Evolutionary conservation across 805 yeast genomes (phyloP).

Genomic region (Wickerhamomyces bisporus): DNA sequence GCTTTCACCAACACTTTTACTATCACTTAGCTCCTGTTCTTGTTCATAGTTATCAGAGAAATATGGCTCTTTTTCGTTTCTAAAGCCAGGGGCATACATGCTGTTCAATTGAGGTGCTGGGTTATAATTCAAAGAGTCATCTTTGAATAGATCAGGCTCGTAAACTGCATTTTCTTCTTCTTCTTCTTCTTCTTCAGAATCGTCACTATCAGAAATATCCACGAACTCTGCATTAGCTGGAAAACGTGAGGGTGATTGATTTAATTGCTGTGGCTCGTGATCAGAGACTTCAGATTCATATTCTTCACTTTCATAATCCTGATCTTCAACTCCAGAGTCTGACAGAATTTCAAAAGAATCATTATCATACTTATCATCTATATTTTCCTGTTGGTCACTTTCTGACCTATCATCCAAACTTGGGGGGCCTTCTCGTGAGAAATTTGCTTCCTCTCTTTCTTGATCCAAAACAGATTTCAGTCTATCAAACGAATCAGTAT

Average conservation of each 20-base stretch:
- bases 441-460: no score
- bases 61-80: no score
- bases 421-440: slow-evolving; percentile 2
- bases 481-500: slow-evolving; percentile 22
- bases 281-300: slow-evolving; percentile 10
- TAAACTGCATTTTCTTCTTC: slow-evolving; percentile 6
- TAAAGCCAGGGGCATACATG: slow-evolving; percentile 5
- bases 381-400: slow-evolving; percentile 20
- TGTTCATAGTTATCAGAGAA: neutral
- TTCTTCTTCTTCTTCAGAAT: slow-evolving; percentile 3
- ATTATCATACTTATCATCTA: slow-evolving; percentile 22
- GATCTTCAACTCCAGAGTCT: slow-evolving; percentile 3
- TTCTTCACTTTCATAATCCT: slow-evolving; percentile 3
- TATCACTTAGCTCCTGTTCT: no score
- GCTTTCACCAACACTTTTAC: no score
- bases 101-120: slow-evolving; percentile 10
- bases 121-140: slow-evolving; percentile 6
- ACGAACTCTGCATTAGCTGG: slow-evolving; percentile 6
- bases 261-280: no score
- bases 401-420: slow-evolving; percentile 22
- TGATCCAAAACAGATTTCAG: slow-evolving; percentile 13
- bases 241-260: neutral
- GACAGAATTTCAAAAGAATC: slow-evolving; percentile 19
- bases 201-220: slow-evolving; percentile 7
- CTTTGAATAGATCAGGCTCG: slow-evolving; percentile 9